These are phyloP conservation scores for Corniculantispora saksenae DNA, from an alignment of 2,329 filamentous ascomycete genomes.

Conservation along the genomic window DNA sequence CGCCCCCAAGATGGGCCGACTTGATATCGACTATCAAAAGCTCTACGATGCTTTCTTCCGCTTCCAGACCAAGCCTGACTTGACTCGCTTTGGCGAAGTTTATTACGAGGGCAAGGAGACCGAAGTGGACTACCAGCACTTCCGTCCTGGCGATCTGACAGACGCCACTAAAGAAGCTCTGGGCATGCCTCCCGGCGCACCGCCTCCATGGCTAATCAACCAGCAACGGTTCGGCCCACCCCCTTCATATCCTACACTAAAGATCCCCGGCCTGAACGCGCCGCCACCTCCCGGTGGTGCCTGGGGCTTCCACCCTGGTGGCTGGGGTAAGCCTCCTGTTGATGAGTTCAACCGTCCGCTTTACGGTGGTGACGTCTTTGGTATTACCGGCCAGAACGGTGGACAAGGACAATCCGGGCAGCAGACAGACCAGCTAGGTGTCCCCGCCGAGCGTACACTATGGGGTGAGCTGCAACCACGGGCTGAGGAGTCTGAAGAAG, in stretches of 20 bases:
- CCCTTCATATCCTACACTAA: conserved; percentile 91
- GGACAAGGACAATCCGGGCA: conserved; percentile 25
- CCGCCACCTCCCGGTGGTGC: conserved; percentile 84
- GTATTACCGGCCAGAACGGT: conserved; percentile 58
- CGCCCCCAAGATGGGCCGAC: conserved; percentile 90
- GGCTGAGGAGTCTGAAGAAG: conserved; percentile 73
- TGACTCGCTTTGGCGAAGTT: conserved; percentile 96
- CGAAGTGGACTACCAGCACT: conserved; percentile 89
- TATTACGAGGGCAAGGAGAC: conserved; percentile 99
- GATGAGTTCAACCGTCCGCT: conserved; percentile 90
- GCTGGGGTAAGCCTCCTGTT: conserved; percentile 93
- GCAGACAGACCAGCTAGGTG: conserved; percentile 53
- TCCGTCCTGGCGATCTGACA: conserved; percentile 85
- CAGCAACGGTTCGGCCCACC: conserved; percentile 92
- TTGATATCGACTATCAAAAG: conserved; percentile 98
- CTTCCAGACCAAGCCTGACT: conserved; percentile 91
- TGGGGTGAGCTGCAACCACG: conserved; percentile 91
- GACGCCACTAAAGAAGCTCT: conserved; percentile 89
- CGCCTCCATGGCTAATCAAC: conserved; percentile 96
- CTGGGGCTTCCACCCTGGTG: conserved; percentile 95
- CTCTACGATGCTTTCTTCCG: conserved; percentile 98
- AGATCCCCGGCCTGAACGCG: conserved; percentile 91
- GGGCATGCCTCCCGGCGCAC: conserved; percentile 88
- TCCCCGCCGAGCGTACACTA: conserved; percentile 80
- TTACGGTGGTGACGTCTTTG: conserved; percentile 94